Conservation (phyloP, 768 basidiomycete species). For the Calocera cornea region DNA sequence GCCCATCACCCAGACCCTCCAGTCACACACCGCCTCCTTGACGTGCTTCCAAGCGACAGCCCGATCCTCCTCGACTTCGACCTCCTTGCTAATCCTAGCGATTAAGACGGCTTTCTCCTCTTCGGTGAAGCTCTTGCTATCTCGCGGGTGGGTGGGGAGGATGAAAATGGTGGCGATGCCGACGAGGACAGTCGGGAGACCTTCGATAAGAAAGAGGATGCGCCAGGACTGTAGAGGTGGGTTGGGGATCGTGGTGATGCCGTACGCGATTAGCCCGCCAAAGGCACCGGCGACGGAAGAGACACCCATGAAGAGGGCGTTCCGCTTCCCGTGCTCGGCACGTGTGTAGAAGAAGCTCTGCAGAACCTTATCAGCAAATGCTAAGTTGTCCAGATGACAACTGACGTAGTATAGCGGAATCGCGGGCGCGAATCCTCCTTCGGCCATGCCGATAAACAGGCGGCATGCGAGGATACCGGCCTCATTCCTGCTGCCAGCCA, state of each 20-base stretch:
- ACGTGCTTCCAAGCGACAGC: neutral
- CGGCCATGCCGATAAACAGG: slow-evolving; percentile 55
- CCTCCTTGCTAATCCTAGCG: neutral
- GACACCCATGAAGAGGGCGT: slow-evolving; percentile 75
- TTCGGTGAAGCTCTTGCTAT: neutral
- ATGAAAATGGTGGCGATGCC: neutral
- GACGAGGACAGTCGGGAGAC: neutral
- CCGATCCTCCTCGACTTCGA: neutral
- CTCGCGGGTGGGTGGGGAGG: neutral
- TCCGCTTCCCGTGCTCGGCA: slow-evolving; percentile 54
- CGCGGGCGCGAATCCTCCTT: slow-evolving; percentile 63
- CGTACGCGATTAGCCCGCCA: slow-evolving; percentile 69
- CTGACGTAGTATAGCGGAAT: slow-evolving; percentile 68
- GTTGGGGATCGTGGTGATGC: slow-evolving; percentile 26
- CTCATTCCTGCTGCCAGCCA: slow-evolving; percentile 24
- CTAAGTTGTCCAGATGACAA: slow-evolving; percentile 25
- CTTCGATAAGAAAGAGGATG: neutral
- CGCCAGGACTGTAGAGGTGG: neutral
- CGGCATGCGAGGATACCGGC: slow-evolving; percentile 45
- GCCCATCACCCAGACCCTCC: neutral
- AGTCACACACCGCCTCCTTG: neutral
- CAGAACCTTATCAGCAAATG: neutral
- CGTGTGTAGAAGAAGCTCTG: slow-evolving; percentile 58
- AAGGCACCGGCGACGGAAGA: slow-evolving; percentile 76
- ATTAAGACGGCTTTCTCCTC: neutral